phyloP scores from a whole-genome alignment of 2,329 filamentous ascomycete genomes.

The Zasmidium cellare region DNA sequence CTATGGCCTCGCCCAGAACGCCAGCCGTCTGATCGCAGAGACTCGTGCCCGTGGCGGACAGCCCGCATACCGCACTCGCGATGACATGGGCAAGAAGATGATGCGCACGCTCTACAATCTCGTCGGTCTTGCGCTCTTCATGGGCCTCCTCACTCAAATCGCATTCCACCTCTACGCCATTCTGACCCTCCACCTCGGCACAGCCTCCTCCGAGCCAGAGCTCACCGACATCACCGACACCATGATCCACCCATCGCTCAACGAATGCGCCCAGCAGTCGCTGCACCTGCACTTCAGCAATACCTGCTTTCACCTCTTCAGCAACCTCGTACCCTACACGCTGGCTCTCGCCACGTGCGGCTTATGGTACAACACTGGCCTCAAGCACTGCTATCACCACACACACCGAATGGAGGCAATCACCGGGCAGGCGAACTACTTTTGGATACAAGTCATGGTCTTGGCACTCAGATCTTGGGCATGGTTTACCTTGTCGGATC shows the following conservation, averaged over 20 bases:
- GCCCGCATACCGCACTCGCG: slow-evolving; percentile 47
- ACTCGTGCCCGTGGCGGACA: slow-evolving; percentile 41
- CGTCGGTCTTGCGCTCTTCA: slow-evolving; percentile 22
- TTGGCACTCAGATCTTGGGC: slow-evolving; percentile 55
- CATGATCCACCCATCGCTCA: slow-evolving; percentile 4
- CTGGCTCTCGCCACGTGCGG: slow-evolving; percentile 25
- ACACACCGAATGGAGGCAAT: slow-evolving; percentile 29
- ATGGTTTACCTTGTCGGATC: slow-evolving; percentile 33
- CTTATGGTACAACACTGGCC: slow-evolving; percentile 36
- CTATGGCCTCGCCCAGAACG: slow-evolving; percentile 32
- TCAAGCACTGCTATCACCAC: slow-evolving; percentile 32
- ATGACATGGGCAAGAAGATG: slow-evolving; percentile 39
- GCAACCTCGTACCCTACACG: slow-evolving; percentile 24
- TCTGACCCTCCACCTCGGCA: slow-evolving; percentile 8
- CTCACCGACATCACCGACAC: slow-evolving; percentile 3
- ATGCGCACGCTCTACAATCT: slow-evolving; percentile 28
- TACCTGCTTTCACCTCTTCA: slow-evolving; percentile 26
- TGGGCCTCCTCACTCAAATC: slow-evolving; percentile 27
- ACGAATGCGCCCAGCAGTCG: slow-evolving; percentile 19
- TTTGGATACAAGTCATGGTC: slow-evolving; percentile 63
- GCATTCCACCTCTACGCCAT: slow-evolving; percentile 32
- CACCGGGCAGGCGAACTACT: slow-evolving; percentile 59
- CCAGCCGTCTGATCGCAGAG: slow-evolving; percentile 70
- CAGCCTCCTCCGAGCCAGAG: slow-evolving; percentile 3
- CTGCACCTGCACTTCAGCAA: slow-evolving; percentile 16